phyloP scores from a whole-genome alignment of 371 early-diverging fungal species.

The Apophysomyces ossiformis region DNA sequence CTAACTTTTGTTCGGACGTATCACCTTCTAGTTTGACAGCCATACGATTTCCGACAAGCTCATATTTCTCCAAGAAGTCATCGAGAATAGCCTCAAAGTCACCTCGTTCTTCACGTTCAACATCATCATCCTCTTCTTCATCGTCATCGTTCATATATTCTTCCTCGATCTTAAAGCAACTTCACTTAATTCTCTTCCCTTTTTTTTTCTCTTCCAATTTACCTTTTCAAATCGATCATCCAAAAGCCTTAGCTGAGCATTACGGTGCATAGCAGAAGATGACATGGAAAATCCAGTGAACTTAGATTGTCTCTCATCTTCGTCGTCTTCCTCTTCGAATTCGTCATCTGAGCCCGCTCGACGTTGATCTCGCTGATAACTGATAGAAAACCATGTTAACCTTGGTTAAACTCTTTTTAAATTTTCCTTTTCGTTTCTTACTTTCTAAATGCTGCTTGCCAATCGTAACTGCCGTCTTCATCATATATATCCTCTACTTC shows the following conservation, averaged over 20 bases:
- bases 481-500: conserved; percentile 58
- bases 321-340: conserved; percentile 41
- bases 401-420: neutral
- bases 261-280: conserved; percentile 92
- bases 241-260: conserved; percentile 81
- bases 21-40: conserved; percentile 70
- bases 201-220: neutral
- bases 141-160: conserved; percentile 83
- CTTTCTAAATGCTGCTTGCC: conserved; percentile 76
- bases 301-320: conserved; percentile 47
- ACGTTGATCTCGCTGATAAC: conserved; percentile 52
- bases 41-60: conserved; percentile 78
- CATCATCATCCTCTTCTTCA: conserved; percentile 56
- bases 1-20: conserved; percentile 64
- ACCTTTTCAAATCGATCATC: conserved; percentile 94
- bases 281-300: conserved; percentile 82
- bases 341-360: conserved; percentile 35
- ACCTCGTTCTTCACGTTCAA: conserved; percentile 50
- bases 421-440: conserved; percentile 24
- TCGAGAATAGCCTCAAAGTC: conserved; percentile 81
- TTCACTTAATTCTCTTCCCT: neutral
- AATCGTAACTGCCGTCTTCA: conserved; percentile 53
- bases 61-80: conserved; percentile 88
- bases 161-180: conserved; percentile 55
- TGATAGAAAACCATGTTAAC: conserved; percentile 9